Conservation (phyloP, 768 basidiomycete genomes). For the Fomitopsis serialis region DNA sequence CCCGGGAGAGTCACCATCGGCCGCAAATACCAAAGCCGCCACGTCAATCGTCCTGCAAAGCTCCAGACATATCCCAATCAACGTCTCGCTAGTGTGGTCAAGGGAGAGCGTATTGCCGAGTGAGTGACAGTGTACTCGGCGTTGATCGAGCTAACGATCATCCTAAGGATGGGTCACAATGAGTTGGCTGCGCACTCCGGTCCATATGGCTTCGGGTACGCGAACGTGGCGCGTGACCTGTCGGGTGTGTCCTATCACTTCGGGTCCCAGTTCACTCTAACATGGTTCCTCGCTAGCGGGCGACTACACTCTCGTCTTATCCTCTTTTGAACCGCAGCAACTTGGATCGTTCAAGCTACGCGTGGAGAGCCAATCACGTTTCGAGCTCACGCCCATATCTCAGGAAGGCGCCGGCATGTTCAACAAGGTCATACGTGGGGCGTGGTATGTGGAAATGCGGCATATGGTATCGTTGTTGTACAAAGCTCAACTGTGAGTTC, state of each 20-base stretch:
- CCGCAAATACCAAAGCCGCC: slow-evolving; percentile 28
- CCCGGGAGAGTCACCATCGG: slow-evolving; percentile 1
- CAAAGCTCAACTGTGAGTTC: neutral
- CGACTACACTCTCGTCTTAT: slow-evolving; percentile 79
- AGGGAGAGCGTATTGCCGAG: slow-evolving; percentile 72
- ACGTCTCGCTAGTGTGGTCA: slow-evolving; percentile 68
- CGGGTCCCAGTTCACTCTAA: neutral
- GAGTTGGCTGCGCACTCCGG: slow-evolving; percentile 74
- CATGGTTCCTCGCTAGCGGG: slow-evolving; percentile 45
- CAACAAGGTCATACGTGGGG: slow-evolving; percentile 55
- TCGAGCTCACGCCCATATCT: slow-evolving; percentile 62
- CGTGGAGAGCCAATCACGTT: slow-evolving; percentile 53
- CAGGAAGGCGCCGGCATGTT: slow-evolving; percentile 95
- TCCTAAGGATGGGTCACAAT: slow-evolving; percentile 48
- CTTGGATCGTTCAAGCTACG: slow-evolving; percentile 60
- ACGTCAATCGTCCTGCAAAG: slow-evolving; percentile 46
- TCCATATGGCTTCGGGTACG: slow-evolving; percentile 75
- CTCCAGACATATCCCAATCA: slow-evolving; percentile 64
- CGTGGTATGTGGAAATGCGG: slow-evolving; percentile 49
- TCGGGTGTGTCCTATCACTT: slow-evolving; percentile 37
- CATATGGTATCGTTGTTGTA: too few relatives aligned
- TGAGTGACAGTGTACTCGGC: slow-evolving; percentile 33
- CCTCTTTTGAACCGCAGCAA: slow-evolving; percentile 72
- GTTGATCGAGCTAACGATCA: neutral
- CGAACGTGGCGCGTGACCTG: slow-evolving; percentile 46